Evolutionary conservation across 2,329 filamentous ascomycete genomes (phyloP), one percentile per base, ranked within the genome.

Genomic region (Tolypocladium nubicola): DNA sequence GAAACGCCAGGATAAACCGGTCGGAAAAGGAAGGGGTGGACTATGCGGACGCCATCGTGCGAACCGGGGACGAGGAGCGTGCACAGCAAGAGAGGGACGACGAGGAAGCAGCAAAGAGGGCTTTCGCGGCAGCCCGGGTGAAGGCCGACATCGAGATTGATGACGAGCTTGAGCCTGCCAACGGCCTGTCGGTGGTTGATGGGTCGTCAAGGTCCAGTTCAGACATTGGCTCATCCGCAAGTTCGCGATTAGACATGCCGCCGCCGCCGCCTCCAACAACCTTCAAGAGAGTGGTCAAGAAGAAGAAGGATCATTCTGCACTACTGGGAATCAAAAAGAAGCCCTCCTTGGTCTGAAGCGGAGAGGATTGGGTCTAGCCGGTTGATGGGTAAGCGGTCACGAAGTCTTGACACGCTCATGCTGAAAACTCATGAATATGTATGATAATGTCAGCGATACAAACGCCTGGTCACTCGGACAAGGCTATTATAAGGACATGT

Each of bases 271-370:
- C 47, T 40, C 75, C 84, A 2, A 79, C 81, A 6, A 84, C 83
- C 0, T 95, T 93, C 67, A 88, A 88, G 70, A 79, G 88, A 59
- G 82, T 85, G 49, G 79, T 87, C 53, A 96, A 96, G 75, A 87
- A 90, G 75, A 97, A 96, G 76, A 96, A 94, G 72, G 85, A 94
- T 59, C 82, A 88, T 58, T 77, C 84, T 0, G 85, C 87, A 16
- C 76, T 86, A 26, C 72, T 96, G 53, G 91, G 92, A 1, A 92
- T 97, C 65, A 97, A 96, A 77, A 94, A 90, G 79, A 93, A 91
- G 73, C 76, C 80, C 19, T 76, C 80, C 1, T 66, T 86, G 21
- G 79, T 84, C 5, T 85, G 67, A 61, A 21, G 19, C 3, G 9
- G 9, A 52, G 19, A 52, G 19, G 9, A 5, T 37, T 13, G 19